Percentiles rank a stretch among this genome's conserved stretches.
These are phyloP conservation scores for Epichloe sylvatica DNA, from an alignment of 2,329 filamentous ascomycete species.

Conservation along the genomic window DNA sequence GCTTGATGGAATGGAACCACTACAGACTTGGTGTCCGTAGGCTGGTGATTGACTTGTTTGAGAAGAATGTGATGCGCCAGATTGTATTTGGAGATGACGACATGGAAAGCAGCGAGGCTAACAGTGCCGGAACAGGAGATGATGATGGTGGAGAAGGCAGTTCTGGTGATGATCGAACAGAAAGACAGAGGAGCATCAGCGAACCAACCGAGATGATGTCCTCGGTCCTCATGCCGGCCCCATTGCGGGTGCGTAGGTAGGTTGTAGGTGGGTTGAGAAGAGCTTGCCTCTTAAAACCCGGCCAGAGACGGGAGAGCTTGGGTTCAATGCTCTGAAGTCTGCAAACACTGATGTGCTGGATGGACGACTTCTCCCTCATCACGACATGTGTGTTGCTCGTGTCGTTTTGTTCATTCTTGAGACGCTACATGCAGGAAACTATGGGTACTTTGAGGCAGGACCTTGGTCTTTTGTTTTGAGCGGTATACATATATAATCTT, in stretches of 20 bases:
- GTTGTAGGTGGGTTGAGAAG: neutral
- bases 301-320: neutral
- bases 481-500: neutral
- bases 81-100: slow-evolving; percentile 62
- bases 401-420: neutral
- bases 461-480: neutral
- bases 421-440: neutral
- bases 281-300: neutral
- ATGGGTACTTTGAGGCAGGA: neutral
- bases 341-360: neutral
- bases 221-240: slow-evolving; percentile 20
- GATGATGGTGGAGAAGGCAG: slow-evolving; percentile 41
- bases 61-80: slow-evolving; percentile 71
- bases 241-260: slow-evolving; percentile 20
- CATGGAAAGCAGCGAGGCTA: slow-evolving; percentile 53
- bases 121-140: slow-evolving; percentile 30
- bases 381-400: neutral
- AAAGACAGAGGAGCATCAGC: slow-evolving; percentile 42
- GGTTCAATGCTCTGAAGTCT: neutral
- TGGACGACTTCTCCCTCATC: neutral
- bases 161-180: slow-evolving; percentile 40
- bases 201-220: slow-evolving; percentile 25
- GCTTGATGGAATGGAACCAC: slow-evolving; percentile 74
- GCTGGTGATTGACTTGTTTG: slow-evolving; percentile 87
- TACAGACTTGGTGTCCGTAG: slow-evolving; percentile 77